phyloP scores from a whole-genome alignment of 2,329 filamentous ascomycete genomes.

The Furcasterigmium sp. region DNA sequence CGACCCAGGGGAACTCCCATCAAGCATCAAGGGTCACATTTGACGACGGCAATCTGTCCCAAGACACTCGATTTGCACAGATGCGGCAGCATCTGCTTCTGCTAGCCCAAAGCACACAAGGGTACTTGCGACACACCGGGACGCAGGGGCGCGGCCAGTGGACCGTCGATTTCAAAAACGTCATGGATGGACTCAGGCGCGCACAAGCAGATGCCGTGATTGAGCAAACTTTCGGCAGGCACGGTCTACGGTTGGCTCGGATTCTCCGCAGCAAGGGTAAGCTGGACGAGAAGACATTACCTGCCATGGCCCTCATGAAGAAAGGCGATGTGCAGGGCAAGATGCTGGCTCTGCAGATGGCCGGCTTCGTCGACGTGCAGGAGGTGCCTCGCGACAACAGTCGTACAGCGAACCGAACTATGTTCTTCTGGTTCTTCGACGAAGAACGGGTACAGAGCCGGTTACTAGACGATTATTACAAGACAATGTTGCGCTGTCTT shows the following conservation, averaged over 20 bases:
- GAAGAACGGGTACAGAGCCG: constrained; percentile 63
- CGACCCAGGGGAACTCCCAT: constrained; percentile 2
- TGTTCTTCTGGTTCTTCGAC: constrained; percentile 93
- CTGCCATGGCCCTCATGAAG: constrained; percentile 74
- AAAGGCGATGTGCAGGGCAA: constrained; percentile 81
- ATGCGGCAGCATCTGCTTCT: constrained; percentile 71
- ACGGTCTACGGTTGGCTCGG: constrained; percentile 76
- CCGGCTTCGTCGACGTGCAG: constrained; percentile 84
- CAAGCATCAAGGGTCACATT: constrained; percentile 41
- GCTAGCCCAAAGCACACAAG: constrained; percentile 62
- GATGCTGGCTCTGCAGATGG: constrained; percentile 79
- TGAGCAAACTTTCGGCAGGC: constrained; percentile 67
- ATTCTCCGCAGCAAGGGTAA: constrained; percentile 85
- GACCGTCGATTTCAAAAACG: constrained; percentile 74
- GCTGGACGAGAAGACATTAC: constrained; percentile 88
- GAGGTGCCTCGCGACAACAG: constrained; percentile 88
- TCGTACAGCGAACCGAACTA: constrained; percentile 73
- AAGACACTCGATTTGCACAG: constrained; percentile 45
- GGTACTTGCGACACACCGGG: constrained; percentile 65
- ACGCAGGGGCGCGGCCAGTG: constrained; percentile 64
- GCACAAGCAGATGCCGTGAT: constrained; percentile 79
- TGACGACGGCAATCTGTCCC: constrained; percentile 36
- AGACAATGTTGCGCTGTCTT: constrained; percentile 79
- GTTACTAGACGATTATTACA: constrained; percentile 78
- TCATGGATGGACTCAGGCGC: constrained; percentile 67